Evolutionary conservation across 257 asterid species (phyloP).

Genomic region (Gynochthodes officinalis): DNA sequence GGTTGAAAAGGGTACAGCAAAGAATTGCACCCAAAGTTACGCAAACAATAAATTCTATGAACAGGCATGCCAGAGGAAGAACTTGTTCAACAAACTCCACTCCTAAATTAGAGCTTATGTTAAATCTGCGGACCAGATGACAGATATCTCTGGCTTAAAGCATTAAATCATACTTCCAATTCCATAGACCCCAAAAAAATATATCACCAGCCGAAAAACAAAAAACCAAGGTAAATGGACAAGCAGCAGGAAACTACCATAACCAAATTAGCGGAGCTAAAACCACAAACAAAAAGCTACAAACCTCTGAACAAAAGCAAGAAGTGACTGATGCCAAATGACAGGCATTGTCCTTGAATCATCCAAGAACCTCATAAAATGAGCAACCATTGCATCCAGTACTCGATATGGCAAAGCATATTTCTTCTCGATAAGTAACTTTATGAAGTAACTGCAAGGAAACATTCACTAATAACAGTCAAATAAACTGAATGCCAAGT

Average conservation of each 20-base stretch:
- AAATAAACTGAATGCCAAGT: neutral
- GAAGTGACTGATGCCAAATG: slow-evolving; percentile 97
- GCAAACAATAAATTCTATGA: neutral
- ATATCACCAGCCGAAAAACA: neutral
- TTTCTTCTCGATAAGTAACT: slow-evolving; percentile 85
- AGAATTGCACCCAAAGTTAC: neutral
- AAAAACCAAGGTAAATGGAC: neutral
- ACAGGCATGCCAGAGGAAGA: neutral
- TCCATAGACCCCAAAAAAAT: neutral
- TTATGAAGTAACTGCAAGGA: slow-evolving; percentile 75
- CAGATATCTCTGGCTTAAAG: neutral
- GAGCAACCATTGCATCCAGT: slow-evolving; percentile 86
- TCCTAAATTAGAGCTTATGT: neutral
- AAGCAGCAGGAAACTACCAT: neutral
- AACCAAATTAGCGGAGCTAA: neutral
- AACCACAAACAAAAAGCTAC: slow-evolving; percentile 18
- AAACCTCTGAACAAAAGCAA: slow-evolving; percentile 89
- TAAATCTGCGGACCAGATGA: neutral
- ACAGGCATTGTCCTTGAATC: slow-evolving; percentile 92
- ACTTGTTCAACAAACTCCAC: neutral
- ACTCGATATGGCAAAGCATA: slow-evolving; percentile 97
- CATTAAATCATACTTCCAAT: neutral
- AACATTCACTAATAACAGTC: slow-evolving; percentile 9
- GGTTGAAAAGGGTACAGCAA: neutral
- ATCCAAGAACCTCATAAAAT: slow-evolving; percentile 72